Percentiles rank a stretch among this genome's conserved stretches.
phyloP scores from a whole-genome alignment of 805 yeast species.

The Kodamaea neixiangensis region DNA sequence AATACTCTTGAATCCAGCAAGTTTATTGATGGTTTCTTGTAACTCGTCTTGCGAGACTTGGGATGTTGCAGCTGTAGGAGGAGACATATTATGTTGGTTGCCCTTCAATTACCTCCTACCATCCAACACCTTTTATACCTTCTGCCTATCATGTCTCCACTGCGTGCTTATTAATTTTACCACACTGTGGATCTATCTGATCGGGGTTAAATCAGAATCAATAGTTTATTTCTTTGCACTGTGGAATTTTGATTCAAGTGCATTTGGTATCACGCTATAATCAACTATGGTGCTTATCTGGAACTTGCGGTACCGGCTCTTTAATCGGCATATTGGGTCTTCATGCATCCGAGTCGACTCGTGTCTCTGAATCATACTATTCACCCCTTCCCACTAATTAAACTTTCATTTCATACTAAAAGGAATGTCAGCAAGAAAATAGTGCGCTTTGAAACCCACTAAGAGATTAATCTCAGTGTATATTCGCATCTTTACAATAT shows the following conservation, averaged over 20 bases:
- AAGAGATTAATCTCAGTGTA: too few species aligned
- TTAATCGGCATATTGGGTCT: not conserved
- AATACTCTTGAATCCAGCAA: conserved; percentile 17
- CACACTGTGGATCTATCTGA: not conserved
- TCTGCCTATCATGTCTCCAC: not conserved
- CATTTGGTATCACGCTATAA: not conserved
- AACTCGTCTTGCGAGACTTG: conserved; percentile 9
- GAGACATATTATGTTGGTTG: conserved; percentile 1
- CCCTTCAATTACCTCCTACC: not conserved
- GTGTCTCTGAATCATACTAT: too few species aligned
- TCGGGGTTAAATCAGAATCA: not conserved
- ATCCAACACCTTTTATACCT: not conserved
- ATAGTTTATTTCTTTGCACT: not conserved
- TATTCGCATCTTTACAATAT: too few species aligned
- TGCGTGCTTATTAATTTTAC: not conserved
- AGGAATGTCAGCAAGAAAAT: too few species aligned
- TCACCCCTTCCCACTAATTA: too few species aligned
- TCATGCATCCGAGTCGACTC: not conserved
- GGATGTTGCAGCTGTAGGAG: conserved; percentile 9
- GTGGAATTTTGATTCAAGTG: not conserved
- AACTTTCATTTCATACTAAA: too few species aligned
- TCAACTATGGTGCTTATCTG: not conserved
- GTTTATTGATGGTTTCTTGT: conserved; percentile 18
- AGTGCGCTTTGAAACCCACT: too few species aligned
- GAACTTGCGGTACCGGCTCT: not conserved